phyloP scores from a whole-genome alignment of 495 filamentous ascomycete genomes.

The Parachaetomium inaequale region DNA sequence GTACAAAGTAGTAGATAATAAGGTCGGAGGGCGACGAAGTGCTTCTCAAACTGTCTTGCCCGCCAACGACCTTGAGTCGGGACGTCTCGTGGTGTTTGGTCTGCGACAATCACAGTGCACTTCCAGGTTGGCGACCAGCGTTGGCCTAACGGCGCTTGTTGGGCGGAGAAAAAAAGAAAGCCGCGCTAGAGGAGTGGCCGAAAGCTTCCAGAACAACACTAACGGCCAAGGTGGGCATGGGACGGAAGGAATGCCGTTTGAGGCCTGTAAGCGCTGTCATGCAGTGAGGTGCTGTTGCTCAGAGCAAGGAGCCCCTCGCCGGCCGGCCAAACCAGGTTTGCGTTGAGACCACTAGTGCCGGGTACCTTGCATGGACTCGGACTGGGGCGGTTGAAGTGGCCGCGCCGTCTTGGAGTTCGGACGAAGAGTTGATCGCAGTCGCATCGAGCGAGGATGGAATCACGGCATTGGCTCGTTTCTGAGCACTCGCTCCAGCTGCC shows the following conservation, averaged over 20 bases:
- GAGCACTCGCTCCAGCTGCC: background rate
- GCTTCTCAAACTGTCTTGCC: background rate
- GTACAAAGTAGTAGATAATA: no score
- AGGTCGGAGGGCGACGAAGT: background rate
- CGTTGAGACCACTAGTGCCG: slow-evolving; percentile 21
- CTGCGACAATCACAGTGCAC: no score
- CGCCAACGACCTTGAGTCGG: no score
- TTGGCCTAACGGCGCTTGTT: slow-evolving; percentile 2
- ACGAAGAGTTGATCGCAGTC: slow-evolving; percentile 21
- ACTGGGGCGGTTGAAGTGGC: slow-evolving; percentile 1
- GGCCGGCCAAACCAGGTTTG: slow-evolving; percentile 21
- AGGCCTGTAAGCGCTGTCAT: slow-evolving; percentile 10
- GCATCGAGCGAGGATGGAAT: slow-evolving; percentile 13
- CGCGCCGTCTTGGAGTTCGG: slow-evolving; percentile 11
- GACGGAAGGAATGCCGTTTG: slow-evolving; percentile 10
- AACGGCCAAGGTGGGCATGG: slow-evolving; percentile 11
- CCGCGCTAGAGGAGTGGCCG: slow-evolving; percentile 6
- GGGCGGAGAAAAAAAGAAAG: background rate
- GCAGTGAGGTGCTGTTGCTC: slow-evolving; percentile 6
- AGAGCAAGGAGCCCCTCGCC: background rate
- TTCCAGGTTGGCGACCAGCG: background rate
- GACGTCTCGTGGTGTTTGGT: no score
- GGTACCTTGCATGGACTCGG: slow-evolving; percentile 33
- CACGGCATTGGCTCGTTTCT: slow-evolving; percentile 24
- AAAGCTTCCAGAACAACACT: slow-evolving; percentile 29